Evolutionary conservation across 2,329 filamentous ascomycete species (phyloP), one percentile per base, ranked within the genome.

Genomic region (Xenoacremonium recifei): DNA sequence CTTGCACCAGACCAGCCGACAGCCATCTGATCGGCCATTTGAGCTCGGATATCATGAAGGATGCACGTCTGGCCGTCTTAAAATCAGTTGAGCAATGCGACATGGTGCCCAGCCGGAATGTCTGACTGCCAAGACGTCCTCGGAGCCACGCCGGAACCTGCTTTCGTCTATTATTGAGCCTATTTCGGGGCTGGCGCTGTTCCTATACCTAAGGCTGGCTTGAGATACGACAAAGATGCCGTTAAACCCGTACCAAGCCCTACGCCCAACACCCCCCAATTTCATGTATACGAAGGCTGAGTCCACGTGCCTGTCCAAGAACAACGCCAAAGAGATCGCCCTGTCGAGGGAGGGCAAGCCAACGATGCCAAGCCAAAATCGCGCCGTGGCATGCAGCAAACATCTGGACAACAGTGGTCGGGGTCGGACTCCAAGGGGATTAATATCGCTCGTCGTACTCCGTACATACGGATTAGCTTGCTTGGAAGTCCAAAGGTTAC

Each of bases 241-340:
- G 56, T 49, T 43, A 41, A 51, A 54, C 47, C 56, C 55, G 55
- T 57, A 55, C 56, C 54, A 59, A 59, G 55, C 51, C 52, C 53
- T 57, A 41, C 46, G 44, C 49, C 37, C 35, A 45, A 33, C 50
- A 57, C 48, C 48, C 50, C 54, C 54, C 54, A 57, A 57, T 55
- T 53, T 56, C 40, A 53, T 46, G 47, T 50, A 55, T 50, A 48
- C 45, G 53, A 39, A 40, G 43, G 37, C 42, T 37, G 40, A 39
- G 48, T 51, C 45, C 54, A 57, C 51, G 53, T 57, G 54, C 54
- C 44, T 51, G 36, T 35, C 41, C 27, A 31, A 44, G 37, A 35
- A 52, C 40, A 41, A 42, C 41, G 39, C 41, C 50, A 44, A 49
- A 57, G 37, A 33, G 35, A 48, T 48, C 44, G 42, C 44, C 51